A percentile compares a stretch with the other conserved stretches of the same genome.
These are phyloP conservation scores for Pestalotiopsis sp. DNA, from an alignment of 2,329 filamentous ascomycete species.

Conservation along the genomic window DNA sequence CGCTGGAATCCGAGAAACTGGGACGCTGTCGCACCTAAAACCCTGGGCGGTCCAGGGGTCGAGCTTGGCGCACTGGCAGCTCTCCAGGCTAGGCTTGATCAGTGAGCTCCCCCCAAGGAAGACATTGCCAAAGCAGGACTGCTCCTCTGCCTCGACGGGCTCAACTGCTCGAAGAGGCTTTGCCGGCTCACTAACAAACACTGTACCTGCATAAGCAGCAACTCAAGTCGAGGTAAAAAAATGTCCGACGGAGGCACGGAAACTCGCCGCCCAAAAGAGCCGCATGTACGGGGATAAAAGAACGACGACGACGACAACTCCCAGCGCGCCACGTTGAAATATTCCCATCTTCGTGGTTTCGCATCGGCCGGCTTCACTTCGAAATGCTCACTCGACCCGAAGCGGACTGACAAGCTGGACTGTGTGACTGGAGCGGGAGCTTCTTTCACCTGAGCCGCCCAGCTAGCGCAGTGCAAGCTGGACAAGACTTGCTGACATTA, in stretches of 20 bases:
- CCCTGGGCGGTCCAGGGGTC: background rate
- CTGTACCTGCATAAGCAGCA: background rate
- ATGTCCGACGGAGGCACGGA: too few relatives aligned
- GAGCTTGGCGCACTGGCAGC: background rate
- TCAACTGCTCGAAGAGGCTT: background rate
- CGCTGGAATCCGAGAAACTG: background rate
- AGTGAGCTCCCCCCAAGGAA: background rate
- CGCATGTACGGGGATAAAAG: background rate
- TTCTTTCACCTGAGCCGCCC: too few relatives aligned
- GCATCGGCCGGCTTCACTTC: too few relatives aligned
- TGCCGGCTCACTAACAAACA: background rate
- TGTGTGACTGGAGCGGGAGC: too few relatives aligned
- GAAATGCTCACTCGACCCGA: too few relatives aligned
- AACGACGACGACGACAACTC: background rate
- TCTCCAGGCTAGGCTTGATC: background rate
- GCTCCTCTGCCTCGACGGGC: too few relatives aligned
- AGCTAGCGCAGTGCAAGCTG: too few relatives aligned
- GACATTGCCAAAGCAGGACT: background rate
- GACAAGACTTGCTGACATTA: too few relatives aligned
- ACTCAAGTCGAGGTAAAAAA: background rate
- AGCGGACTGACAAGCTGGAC: too few relatives aligned
- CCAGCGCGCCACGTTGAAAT: too few relatives aligned
- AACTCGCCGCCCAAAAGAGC: background rate
- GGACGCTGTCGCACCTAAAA: background rate
- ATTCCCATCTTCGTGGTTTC: too few relatives aligned